These are phyloP conservation scores for Pyrenochaeta sp. DNA, from an alignment of 2,329 filamentous ascomycete species.

Conservation along the genomic window DNA sequence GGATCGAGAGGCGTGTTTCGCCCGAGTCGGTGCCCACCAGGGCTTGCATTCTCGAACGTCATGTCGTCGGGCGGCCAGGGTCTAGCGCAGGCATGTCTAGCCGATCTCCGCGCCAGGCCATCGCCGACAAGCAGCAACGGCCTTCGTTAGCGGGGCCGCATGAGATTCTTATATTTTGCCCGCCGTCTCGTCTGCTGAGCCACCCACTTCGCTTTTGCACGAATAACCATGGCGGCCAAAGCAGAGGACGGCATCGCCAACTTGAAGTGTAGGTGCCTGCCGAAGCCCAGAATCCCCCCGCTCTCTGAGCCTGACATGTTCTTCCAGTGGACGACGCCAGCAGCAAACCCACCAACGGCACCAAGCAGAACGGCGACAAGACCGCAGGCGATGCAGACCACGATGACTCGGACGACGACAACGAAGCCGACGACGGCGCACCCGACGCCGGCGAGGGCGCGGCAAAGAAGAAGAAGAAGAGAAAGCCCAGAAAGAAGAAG, in stretches of 20 bases:
- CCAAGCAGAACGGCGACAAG: constrained; percentile 42
- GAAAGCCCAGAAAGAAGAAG: constrained; percentile 77
- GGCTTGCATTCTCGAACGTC: no score
- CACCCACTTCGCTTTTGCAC: constrained; percentile 6
- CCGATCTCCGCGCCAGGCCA: constrained; percentile 15
- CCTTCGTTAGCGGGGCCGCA: constrained; percentile 15
- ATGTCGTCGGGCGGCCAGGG: constrained; percentile 7
- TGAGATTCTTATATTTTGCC: constrained; percentile 22
- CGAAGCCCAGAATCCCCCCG: not conserved
- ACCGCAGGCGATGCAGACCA: constrained; percentile 58
- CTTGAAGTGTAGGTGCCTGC: constrained; percentile 43
- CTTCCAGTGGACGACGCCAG: constrained; percentile 46
- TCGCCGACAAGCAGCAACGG: no score
- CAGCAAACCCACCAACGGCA: constrained; percentile 39
- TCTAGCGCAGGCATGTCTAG: constrained; percentile 15
- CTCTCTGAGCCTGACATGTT: constrained; percentile 7
- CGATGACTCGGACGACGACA: constrained; percentile 63
- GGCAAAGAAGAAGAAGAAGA: constrained; percentile 84
- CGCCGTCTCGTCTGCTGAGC: constrained; percentile 9
- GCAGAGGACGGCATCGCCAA: constrained; percentile 47
- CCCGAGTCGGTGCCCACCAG: no score
- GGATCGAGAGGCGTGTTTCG: constrained; percentile 4
- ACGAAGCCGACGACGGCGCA: constrained; percentile 59
- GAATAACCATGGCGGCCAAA: constrained; percentile 46
- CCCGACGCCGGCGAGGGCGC: constrained; percentile 45